phyloP scores from a whole-genome alignment of 139 green algal species.

The Pleodorina starrii region DNA sequence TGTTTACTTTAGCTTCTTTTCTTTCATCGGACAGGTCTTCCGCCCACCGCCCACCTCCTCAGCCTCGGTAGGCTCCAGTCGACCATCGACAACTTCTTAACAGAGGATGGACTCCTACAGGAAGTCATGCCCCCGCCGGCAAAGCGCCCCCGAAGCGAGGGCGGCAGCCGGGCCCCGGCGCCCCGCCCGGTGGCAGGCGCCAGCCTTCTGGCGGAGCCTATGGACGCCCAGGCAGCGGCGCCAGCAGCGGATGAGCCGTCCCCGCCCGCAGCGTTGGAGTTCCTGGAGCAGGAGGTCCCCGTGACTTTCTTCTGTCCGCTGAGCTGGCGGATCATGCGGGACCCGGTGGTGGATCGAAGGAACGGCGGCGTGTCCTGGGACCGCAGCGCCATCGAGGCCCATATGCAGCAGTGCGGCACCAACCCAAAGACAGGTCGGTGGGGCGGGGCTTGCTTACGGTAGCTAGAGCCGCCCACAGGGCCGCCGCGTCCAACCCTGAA shows the following conservation, averaged over 20 bases:
- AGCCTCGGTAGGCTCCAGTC: background rate
- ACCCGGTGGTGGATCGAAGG: background rate
- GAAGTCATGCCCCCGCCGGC: background rate
- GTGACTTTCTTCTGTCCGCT: constrained; percentile 11
- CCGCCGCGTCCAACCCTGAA: no score
- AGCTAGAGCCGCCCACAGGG: background rate
- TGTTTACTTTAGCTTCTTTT: background rate
- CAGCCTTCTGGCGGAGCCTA: background rate
- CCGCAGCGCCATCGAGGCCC: background rate
- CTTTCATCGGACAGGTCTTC: background rate
- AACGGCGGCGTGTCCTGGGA: background rate
- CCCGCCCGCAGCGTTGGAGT: background rate
- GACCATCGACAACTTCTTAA: background rate
- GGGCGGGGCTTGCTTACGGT: background rate
- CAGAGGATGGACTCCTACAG: background rate
- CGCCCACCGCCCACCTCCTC: background rate
- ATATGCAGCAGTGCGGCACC: background rate
- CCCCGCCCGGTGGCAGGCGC: no score
- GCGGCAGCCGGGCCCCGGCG: no score
- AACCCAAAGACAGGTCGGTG: background rate
- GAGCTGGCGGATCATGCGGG: background rate
- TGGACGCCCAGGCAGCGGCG: background rate
- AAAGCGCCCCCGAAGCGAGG: background rate
- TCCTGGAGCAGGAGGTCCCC: background rate
- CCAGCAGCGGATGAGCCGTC: no score